A percentile compares a stretch with the other conserved stretches of the same genome.
These are phyloP conservation scores for Septoria linicola DNA, from an alignment of 2,329 filamentous ascomycete species.

Conservation along the genomic window DNA sequence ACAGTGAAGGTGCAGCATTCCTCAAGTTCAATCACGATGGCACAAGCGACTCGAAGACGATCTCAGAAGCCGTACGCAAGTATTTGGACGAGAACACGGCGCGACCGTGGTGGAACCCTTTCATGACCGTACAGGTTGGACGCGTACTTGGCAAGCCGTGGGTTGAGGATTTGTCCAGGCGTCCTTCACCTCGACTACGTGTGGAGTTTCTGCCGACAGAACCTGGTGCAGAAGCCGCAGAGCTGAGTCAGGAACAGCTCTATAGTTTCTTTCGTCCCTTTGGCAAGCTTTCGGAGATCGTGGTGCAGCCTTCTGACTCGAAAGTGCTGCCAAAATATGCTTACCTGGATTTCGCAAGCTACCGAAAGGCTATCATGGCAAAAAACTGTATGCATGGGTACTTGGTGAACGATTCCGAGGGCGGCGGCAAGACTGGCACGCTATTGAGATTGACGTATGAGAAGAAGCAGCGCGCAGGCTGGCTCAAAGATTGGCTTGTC, in stretches of 20 bases:
- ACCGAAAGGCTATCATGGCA: slow-evolving; percentile 79
- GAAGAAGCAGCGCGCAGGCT: slow-evolving; percentile 70
- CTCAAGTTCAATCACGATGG: slow-evolving; percentile 72
- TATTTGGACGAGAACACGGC: slow-evolving; percentile 69
- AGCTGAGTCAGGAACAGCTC: slow-evolving; percentile 80
- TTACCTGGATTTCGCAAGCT: slow-evolving; percentile 70
- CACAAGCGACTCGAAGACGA: slow-evolving; percentile 50
- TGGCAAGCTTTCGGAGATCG: slow-evolving; percentile 85
- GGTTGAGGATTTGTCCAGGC: slow-evolving; percentile 86
- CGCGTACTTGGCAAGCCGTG: slow-evolving; percentile 83
- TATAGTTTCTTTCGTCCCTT: slow-evolving; percentile 87
- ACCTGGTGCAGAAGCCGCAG: slow-evolving; percentile 68
- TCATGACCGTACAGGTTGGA: slow-evolving; percentile 67
- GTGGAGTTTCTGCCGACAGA: slow-evolving; percentile 79
- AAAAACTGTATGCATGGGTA: slow-evolving; percentile 91
- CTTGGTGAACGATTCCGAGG: slow-evolving; percentile 63
- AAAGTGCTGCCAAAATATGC: slow-evolving; percentile 81
- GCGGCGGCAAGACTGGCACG: slow-evolving; percentile 74
- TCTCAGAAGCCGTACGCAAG: slow-evolving; percentile 61
- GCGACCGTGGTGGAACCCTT: slow-evolving; percentile 87
- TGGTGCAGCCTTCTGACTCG: slow-evolving; percentile 77
- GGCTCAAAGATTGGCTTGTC: slow-evolving; percentile 82
- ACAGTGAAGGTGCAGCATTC: slow-evolving; percentile 91
- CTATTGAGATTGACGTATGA: slow-evolving; percentile 81
- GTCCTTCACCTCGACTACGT: slow-evolving; percentile 72